Conservation (phyloP, 345 rosid genomes). For the Eutrema heterophyllum region DNA sequence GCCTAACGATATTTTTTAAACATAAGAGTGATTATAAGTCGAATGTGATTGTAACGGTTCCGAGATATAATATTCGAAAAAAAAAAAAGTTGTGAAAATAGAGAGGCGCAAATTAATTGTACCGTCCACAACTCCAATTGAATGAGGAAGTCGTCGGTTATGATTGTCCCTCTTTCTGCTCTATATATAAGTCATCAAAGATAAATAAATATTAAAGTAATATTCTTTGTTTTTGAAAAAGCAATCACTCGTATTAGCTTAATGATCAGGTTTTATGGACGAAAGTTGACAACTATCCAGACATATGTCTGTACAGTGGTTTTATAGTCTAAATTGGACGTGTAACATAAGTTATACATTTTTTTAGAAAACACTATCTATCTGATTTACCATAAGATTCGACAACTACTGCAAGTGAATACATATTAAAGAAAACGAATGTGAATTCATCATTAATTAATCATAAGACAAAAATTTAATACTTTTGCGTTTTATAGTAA, state of each 20-base stretch:
- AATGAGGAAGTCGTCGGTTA: slow-evolving; percentile 16
- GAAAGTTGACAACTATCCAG: background rate
- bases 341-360: too few species aligned
- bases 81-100: background rate
- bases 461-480: background rate
- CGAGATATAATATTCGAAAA: background rate
- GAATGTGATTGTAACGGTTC: background rate
- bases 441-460: background rate
- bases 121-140: slow-evolving; percentile 12
- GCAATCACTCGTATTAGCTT: background rate
- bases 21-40: background rate
- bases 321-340: too few species aligned
- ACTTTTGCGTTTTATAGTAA: background rate
- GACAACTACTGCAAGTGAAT: background rate
- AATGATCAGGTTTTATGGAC: slow-evolving; percentile 18
- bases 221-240: background rate
- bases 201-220: slow-evolving; percentile 3
- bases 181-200: slow-evolving; percentile 1
- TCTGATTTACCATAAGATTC: background rate
- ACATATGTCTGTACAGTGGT: background rate
- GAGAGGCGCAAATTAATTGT: slow-evolving; percentile 21
- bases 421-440: background rate
- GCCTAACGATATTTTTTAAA: too few species aligned
- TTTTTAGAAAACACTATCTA: background rate
- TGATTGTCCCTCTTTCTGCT: slow-evolving; percentile 31